phyloP scores from a whole-genome alignment of 371 early-diverging fungal species.

The Apophysomyces elegans region DNA sequence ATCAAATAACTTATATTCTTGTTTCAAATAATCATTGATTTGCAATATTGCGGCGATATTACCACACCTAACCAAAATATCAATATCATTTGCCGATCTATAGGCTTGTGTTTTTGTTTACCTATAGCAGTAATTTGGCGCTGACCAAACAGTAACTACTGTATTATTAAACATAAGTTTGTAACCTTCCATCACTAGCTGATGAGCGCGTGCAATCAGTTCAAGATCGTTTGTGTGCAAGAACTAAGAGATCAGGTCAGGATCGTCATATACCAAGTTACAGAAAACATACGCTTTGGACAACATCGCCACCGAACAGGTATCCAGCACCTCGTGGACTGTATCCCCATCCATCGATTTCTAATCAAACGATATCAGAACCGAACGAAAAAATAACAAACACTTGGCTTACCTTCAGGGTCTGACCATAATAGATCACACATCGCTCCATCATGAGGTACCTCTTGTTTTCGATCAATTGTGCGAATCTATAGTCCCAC shows the following conservation, averaged over 20 bases:
- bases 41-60: constrained; percentile 99
- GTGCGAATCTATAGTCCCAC: constrained; percentile 72
- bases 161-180: constrained; percentile 94
- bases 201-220: constrained; percentile 98
- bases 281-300: constrained; percentile 62
- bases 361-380: constrained; percentile 30
- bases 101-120: constrained; percentile 17
- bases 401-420: constrained; percentile 80
- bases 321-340: constrained; percentile 99
- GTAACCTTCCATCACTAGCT: constrained; percentile 99
- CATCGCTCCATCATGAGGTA: constrained; percentile 99
- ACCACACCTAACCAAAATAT: constrained; percentile 76
- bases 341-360: constrained; percentile 93
- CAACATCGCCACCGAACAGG: constrained; percentile 96
- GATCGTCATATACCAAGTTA: neutral
- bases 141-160: constrained; percentile 99
- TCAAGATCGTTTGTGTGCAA: constrained; percentile 89
- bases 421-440: constrained; percentile 99
- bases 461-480: constrained; percentile 98
- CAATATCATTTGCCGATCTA: neutral
- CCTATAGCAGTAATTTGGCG: constrained; percentile 99
- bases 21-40: constrained; percentile 89
- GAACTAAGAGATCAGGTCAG: constrained; percentile 56
- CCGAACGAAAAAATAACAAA: neutral
- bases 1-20: constrained; percentile 86